Conservation (phyloP, 495 filamentous ascomycete genomes). For the Penicillium bialowiezense region DNA sequence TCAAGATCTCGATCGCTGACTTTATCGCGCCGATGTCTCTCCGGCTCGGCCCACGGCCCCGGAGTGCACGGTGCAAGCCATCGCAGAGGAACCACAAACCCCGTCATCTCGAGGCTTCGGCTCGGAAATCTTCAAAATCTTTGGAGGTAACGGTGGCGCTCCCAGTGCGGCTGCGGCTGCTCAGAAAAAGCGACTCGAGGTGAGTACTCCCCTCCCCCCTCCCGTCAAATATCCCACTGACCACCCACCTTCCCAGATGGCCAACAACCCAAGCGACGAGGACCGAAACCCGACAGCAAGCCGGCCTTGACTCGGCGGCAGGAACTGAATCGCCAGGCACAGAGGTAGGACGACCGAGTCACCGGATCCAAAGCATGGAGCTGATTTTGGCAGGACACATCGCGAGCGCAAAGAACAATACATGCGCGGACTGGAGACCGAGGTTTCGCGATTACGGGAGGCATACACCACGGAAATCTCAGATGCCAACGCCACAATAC, state of each 20-base stretch:
- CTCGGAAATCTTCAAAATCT: slow-evolving; percentile 38
- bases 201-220: slow-evolving; percentile 9
- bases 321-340: slow-evolving; percentile 92
- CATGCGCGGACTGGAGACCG: slow-evolving; percentile 88
- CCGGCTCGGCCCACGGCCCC: slow-evolving; percentile 12
- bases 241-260: slow-evolving; percentile 59
- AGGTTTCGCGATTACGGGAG: slow-evolving; percentile 69
- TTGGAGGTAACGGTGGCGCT: slow-evolving; percentile 9
- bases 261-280: slow-evolving; percentile 80
- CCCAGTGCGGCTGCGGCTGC: not conserved
- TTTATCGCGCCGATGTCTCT: slow-evolving; percentile 1
- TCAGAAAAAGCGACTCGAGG: slow-evolving; percentile 36
- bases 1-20: not conserved
- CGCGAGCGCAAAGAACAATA: slow-evolving; percentile 96
- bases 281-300: slow-evolving; percentile 95
- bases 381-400: slow-evolving; percentile 63
- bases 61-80: slow-evolving; percentile 13
- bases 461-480: slow-evolving; percentile 42
- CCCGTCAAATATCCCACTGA: not conserved
- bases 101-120: slow-evolving; percentile 26
- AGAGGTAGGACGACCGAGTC: slow-evolving; percentile 58
- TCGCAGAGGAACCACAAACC: slow-evolving; percentile 26
- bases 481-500: slow-evolving; percentile 33
- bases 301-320: slow-evolving; percentile 90
- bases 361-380: not conserved